These are phyloP conservation scores for Trichoderma asperelloides DNA, from an alignment of 495 filamentous ascomycete genomes.

Conservation along the genomic window DNA sequence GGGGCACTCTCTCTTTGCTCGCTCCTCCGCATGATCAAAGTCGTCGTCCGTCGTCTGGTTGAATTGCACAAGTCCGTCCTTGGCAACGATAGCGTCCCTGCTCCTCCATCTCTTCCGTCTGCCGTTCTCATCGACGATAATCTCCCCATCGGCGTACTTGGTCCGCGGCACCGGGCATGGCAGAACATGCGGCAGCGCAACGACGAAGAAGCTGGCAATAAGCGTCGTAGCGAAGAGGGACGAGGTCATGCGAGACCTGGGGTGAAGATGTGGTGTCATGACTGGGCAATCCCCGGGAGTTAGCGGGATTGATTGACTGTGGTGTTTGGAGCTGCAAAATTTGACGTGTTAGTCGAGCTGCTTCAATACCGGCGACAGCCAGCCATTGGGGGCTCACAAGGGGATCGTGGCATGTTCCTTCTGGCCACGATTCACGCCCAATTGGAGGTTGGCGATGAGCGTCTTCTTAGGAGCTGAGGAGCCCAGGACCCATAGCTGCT, in stretches of 20 bases:
- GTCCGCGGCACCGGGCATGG: slow-evolving; percentile 82
- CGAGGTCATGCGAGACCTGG: slow-evolving; percentile 79
- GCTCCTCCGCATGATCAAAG: slow-evolving; percentile 10
- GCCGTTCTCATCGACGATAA: slow-evolving; percentile 42
- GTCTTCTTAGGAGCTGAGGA: neutral
- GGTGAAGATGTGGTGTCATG: slow-evolving; percentile 91
- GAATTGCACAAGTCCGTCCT: slow-evolving; percentile 31
- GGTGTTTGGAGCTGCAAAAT: neutral
- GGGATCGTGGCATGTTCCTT: neutral
- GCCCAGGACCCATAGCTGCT: neutral
- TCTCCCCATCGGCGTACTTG: slow-evolving; percentile 61
- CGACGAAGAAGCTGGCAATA: slow-evolving; percentile 80
- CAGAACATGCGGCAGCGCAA: slow-evolving; percentile 82
- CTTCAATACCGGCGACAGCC: neutral
- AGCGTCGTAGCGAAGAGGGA: slow-evolving; percentile 95
- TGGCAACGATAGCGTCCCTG: slow-evolving; percentile 24
- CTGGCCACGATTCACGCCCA: neutral
- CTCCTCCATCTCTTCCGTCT: slow-evolving; percentile 39
- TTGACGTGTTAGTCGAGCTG: neutral
- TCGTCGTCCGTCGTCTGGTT: slow-evolving; percentile 14
- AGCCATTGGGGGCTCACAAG: neutral
- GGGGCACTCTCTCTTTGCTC: slow-evolving; percentile 55
- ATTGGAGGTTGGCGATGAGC: slow-evolving; percentile 1
- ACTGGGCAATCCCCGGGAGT: slow-evolving; percentile 12
- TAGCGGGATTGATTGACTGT: slow-evolving; percentile 6